Evolutionary conservation across 2,329 filamentous ascomycete genomes (phyloP).

Genomic region (Nemania serpens): DNA sequence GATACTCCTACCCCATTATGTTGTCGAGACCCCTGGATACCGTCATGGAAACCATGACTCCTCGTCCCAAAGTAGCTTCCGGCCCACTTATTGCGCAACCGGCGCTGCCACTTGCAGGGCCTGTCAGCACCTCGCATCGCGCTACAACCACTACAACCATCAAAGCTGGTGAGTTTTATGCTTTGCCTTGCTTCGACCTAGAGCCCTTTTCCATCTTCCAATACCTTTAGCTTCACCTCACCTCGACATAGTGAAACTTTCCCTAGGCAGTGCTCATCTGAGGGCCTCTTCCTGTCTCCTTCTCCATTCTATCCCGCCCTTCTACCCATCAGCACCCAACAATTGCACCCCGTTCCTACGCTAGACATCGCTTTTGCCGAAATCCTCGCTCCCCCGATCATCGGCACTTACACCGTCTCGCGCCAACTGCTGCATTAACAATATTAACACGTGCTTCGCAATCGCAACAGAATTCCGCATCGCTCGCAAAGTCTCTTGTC

Average conservation of each 20-base stretch:
- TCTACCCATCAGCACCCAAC: not conserved
- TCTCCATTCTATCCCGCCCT: not conserved
- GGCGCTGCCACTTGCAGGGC: slow-evolving; percentile 23
- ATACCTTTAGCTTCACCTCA: not conserved
- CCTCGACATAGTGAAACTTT: not conserved
- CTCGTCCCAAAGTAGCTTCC: slow-evolving; percentile 26
- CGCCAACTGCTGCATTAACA: slow-evolving; percentile 26
- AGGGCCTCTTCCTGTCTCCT: not conserved
- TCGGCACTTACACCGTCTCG: slow-evolving; percentile 25
- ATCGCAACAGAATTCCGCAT: slow-evolving; percentile 35
- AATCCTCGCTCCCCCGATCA: slow-evolving; percentile 23
- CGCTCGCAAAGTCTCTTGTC: slow-evolving; percentile 37
- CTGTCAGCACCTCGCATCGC: slow-evolving; percentile 16
- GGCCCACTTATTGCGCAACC: slow-evolving; percentile 31
- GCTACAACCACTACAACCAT: slow-evolving; percentile 28
- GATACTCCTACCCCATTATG: slow-evolving; percentile 9
- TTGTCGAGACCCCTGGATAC: slow-evolving; percentile 26
- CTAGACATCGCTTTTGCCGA: slow-evolving; percentile 1
- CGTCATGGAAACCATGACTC: slow-evolving; percentile 30
- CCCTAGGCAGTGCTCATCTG: not conserved
- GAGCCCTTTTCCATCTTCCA: not conserved
- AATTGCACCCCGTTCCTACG: slow-evolving; percentile 2
- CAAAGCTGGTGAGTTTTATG: slow-evolving; percentile 26
- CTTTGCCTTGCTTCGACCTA: slow-evolving; percentile 19
- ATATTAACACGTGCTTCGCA: slow-evolving; percentile 23